Evolutionary conservation across 2,329 filamentous ascomycete species (phyloP), one percentile per base, ranked within the genome.

Genomic region (Leptographium procerum): DNA sequence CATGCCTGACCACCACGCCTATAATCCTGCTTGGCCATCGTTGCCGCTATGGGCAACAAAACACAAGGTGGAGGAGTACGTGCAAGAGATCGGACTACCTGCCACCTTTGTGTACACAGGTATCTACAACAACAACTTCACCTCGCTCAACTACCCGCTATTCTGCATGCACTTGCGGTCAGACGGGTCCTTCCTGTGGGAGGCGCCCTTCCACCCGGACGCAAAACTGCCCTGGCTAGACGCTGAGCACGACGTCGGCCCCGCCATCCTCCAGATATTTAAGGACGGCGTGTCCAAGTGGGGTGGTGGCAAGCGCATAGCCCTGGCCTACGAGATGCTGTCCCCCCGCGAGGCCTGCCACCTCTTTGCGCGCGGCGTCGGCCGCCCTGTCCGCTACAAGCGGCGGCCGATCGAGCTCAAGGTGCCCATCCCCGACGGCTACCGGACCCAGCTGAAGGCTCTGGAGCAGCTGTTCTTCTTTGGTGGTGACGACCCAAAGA

Each of bases 41-140:
- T 75, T 96, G 55, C 94, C 94, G 0, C 80, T 96, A 57, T 99
- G 94, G 92, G 85, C 88, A 5, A 86, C 87, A 61, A 99, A 99
- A 73, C 91, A 95, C 72, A 86, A 88, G 55, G 87, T 97, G 48
- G 94, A 97, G 72, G 88, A 94, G 57, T 95, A 97, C 71, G 82
- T 96, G 56, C 84, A 89, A 59, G 83, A 90, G 69, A 82, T 96
- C 47, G 85, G 85, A 11, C 78, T 96, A 13, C 89, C 89, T 0
- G 85, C 91, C 1, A 97, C 92, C 0, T 97, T 96, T 71, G 86
- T 96, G 64, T 96, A 96, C 72, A 90, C 91, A 11, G 94, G 92
- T 60, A 96, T 96, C 66, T 99, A 97, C 78, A 96, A 97, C 78
- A 97, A 97, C 74, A 97, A 99, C 71, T 99, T 97, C 73, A 97